phyloP scores from a whole-genome alignment of 768 basidiomycete species.

The Lepiota venenata region DNA sequence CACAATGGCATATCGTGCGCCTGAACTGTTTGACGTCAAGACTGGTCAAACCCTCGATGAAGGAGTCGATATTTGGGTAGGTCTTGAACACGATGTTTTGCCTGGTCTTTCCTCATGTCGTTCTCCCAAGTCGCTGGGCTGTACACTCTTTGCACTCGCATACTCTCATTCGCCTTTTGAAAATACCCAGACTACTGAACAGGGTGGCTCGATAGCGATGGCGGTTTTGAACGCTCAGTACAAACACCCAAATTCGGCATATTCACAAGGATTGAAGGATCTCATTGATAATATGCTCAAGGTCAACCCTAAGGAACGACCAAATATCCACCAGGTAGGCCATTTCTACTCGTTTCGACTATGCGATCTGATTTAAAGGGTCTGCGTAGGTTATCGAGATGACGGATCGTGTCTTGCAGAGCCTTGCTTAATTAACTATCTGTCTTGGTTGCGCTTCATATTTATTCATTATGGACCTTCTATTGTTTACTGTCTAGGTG shows the following conservation, averaged over 20 bases:
- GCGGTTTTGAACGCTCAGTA: constrained; percentile 93
- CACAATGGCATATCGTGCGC: constrained; percentile 97
- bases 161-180: constrained; percentile 98
- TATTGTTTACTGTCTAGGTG: neutral
- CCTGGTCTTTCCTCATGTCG: constrained; percentile 1
- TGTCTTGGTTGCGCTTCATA: constrained; percentile 10
- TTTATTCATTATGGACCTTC: constrained; percentile 4
- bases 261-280: constrained; percentile 78
- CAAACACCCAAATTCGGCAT: constrained; percentile 83
- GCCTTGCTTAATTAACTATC: constrained; percentile 38
- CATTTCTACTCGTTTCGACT: neutral
- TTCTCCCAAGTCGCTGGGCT: constrained; percentile 80
- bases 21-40: constrained; percentile 97
- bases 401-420: constrained; percentile 63
- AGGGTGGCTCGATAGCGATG: constrained; percentile 97
- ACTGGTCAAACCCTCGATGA: constrained; percentile 85
- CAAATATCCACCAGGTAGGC: constrained; percentile 79
- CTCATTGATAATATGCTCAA: constrained; percentile 86
- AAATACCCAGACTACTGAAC: constrained; percentile 85
- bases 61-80: constrained; percentile 95
- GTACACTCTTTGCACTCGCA: constrained; percentile 91
- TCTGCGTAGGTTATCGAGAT: constrained; percentile 54
- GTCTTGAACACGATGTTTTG: constrained; percentile 18
- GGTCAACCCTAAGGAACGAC: constrained; percentile 77
- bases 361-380: neutral